A percentile compares a stretch with the other conserved stretches of the same genome.
These are phyloP conservation scores for Boletus subparvulus DNA, from an alignment of 768 basidiomycete genomes.

Conservation along the genomic window DNA sequence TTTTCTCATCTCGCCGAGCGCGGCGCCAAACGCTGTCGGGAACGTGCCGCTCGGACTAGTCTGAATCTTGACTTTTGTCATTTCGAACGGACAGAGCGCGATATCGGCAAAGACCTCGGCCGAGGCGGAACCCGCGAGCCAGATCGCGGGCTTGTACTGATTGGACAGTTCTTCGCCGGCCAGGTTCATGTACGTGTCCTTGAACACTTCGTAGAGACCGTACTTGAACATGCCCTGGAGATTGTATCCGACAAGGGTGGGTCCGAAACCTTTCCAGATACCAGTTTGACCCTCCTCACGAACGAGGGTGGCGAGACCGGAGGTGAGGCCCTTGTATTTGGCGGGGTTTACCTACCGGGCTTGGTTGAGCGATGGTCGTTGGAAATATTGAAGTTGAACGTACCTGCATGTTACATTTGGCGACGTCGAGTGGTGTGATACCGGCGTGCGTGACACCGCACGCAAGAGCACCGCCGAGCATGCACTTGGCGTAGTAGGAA, in stretches of 20 bases:
- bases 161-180: conserved; percentile 78
- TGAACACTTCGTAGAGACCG: conserved; percentile 97
- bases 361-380: neutral
- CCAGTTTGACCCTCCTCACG: conserved; percentile 82
- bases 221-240: conserved; percentile 98
- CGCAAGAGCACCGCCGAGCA: conserved; percentile 84
- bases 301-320: conserved; percentile 61
- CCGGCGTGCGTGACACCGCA: conserved; percentile 88
- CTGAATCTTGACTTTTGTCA: conserved; percentile 92
- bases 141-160: conserved; percentile 87
- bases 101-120: conserved; percentile 96
- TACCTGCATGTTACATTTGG: conserved; percentile 92
- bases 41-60: conserved; percentile 74
- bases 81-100: conserved; percentile 93
- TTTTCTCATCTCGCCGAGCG: conserved; percentile 66
- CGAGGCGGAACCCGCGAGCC: conserved; percentile 91
- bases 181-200: conserved; percentile 87
- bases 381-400: conserved; percentile 12
- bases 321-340: conserved; percentile 70
- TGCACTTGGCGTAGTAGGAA: conserved; percentile 79
- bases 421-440: conserved; percentile 84
- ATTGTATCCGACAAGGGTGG: conserved; percentile 91
- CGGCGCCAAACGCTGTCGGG: conserved; percentile 72
- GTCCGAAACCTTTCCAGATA: conserved; percentile 93
- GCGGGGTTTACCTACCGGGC: conserved; percentile 63